Evolutionary conservation across 2,329 filamentous ascomycete species (phyloP), one percentile per base, ranked within the genome.

Genomic region (Coleophoma cylindrospora): DNA sequence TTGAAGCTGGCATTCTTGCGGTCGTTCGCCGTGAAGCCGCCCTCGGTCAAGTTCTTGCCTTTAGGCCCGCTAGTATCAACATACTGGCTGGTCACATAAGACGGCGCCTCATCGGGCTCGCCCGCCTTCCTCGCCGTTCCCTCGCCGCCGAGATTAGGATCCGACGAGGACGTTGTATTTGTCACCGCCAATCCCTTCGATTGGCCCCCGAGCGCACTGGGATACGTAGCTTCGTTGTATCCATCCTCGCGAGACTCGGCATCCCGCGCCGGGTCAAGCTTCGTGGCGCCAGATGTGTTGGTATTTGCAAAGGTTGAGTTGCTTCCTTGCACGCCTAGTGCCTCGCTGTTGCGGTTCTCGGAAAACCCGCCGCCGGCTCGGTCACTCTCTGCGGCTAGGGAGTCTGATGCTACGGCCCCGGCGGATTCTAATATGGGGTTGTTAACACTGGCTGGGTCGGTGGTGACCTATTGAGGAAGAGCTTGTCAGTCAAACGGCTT

Each of bases 381-480:
- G 52, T 81, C 69, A 0, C 88, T 94, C 61, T 92, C 84, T 51
- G 82, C 85, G 11, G 89, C 89, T 5, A 95, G 81, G 7, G 87
- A 92, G 68, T 86, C 87, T 13, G 77, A 72, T 41, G 77, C 70
- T 1, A 92, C 76, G 22, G 74, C 61, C 47, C 89, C 89, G 5
- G 84, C 72, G 13, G 75, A 71, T 66, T 94, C 89, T 14, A 71
- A 65, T 51, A 74, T 77, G 2, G 45, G 41, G 27, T 44, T 61
- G 1, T 62, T 50, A 27, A 80, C 77, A 41, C 79, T 73, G 43
- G 77, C 67, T 49, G 74, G 72, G 41, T 68, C 67, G 15, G 68
- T 68, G 53, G 41, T 44, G 6, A 80, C 77, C 73, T 81, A 47
- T n/a, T 4, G 22, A 36, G 60, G 62, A 43, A 71, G 64, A 19